These are phyloP conservation scores for Lonicera japonica DNA, from an alignment of 129 eudicot genomes.

Conservation along the genomic window DNA sequence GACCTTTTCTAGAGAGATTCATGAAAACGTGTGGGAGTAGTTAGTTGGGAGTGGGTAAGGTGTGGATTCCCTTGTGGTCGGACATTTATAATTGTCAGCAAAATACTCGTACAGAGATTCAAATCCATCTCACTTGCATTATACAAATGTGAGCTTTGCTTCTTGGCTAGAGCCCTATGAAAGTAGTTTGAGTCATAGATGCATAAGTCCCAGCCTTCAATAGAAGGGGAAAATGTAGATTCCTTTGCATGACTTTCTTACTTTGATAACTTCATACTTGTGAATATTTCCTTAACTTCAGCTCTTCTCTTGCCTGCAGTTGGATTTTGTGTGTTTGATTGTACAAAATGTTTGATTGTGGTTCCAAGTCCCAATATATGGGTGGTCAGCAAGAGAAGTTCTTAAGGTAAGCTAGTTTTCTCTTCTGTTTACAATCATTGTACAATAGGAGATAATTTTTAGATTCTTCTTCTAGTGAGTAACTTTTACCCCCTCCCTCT, in stretches of 20 bases:
- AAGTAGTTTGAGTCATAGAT: too few species aligned
- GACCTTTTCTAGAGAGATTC: too few species aligned
- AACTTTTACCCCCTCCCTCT: too few species aligned
- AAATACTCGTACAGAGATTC: too few species aligned
- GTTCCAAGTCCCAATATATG: slow-evolving; percentile 45
- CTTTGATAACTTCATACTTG: background rate
- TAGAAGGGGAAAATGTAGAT: background rate
- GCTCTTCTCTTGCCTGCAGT: slow-evolving; percentile 30
- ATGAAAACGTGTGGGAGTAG: background rate
- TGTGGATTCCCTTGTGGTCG: background rate
- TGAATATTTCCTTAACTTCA: slow-evolving; percentile 9
- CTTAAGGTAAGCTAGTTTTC: slow-evolving; percentile 34
- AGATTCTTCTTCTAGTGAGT: slow-evolving; percentile 1
- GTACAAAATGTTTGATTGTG: slow-evolving; percentile 51
- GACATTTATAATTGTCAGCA: too few species aligned
- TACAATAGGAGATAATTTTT: background rate
- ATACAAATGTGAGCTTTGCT: too few species aligned
- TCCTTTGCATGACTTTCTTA: background rate
- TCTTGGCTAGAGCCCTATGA: too few species aligned
- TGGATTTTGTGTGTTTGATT: slow-evolving; percentile 22
- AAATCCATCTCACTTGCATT: too few species aligned
- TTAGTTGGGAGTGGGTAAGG: background rate
- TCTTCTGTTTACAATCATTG: background rate
- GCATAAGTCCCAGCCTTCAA: background rate
- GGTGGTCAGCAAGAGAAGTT: slow-evolving; percentile 67